Base-by-base conservation (phyloP, 192 early-diverging fungal genomes). In the Gaertneriomyces sp. region DNA sequence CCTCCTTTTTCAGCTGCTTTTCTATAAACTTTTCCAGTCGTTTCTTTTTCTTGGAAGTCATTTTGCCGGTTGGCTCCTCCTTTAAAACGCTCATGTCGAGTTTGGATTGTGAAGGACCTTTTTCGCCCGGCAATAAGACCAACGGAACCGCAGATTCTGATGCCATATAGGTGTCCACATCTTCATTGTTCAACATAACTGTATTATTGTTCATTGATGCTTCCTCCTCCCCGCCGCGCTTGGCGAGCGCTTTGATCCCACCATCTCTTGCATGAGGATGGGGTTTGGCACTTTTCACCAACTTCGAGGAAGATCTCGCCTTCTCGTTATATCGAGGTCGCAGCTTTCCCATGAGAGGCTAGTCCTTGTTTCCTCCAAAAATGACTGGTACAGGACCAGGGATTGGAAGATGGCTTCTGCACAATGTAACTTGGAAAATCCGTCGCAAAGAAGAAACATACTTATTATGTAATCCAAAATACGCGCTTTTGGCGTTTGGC, bases 1-100 rank as follows among this genome's bases (percentile, higher is more conserved):
- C 80, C 55, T 85, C 81, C 71, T 85, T 85, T 63, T 85, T 85
- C 25, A 82, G 61, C 59, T 83, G 78, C 56, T 79, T 79, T 42
- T 76, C 74, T 45, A 84, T 78, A 53, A 77, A 84, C 68, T 84
- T 81, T 63, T 83, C 80, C 51, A 85, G 72, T 47, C 83, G 59
- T 52, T 85, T 82, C 63, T 70, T 44, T 64, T 85, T 85, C 70
- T 85, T 83, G 5, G 79, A 74, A 7, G 75, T 72, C 45, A 76
- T 44, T 58, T 74, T 79, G 45, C 64, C 74, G 42, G 54, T 65
- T 6, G 69, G 76, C 17, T 63, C 54, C 20, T 64, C 69, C 10
- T 17, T 12, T 12, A 71, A 17, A 10, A 20, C 8, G 45, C 17
- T 45, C 53, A 58, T 9, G 41, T 61, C 68, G 33, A 43, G 12